Percentiles rank a stretch among this genome's conserved stretches.
These are phyloP conservation scores for Primulina huaijiensis DNA, from an alignment of 257 asterid species.

Conservation along the genomic window DNA sequence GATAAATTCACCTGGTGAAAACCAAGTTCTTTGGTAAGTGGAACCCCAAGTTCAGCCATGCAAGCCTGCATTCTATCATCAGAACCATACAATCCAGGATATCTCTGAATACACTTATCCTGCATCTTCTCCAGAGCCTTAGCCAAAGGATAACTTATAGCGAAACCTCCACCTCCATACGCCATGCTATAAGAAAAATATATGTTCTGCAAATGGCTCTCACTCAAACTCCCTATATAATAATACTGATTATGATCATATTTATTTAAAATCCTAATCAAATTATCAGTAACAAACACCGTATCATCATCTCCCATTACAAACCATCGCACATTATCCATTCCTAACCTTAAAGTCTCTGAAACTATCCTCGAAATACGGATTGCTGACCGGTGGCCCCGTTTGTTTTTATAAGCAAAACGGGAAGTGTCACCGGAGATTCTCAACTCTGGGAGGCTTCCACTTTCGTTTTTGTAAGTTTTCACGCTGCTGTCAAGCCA, in stretches of 20 bases:
- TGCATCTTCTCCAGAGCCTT: conserved; percentile 61
- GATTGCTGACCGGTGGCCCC: conserved; percentile 61
- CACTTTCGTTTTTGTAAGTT: conserved; percentile 29
- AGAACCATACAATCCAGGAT: conserved; percentile 67
- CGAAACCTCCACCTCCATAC: conserved; percentile 75
- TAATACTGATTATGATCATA: conserved; percentile 62
- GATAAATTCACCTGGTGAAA: conserved; percentile 59
- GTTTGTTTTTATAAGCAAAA: conserved; percentile 46
- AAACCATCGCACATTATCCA: conserved; percentile 60
- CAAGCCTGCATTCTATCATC: conserved; percentile 77
- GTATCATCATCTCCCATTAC: conserved; percentile 81
- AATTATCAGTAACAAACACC: conserved; percentile 55
- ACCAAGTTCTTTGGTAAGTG: conserved; percentile 70
- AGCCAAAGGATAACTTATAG: conserved; percentile 65
- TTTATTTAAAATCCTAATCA: conserved; percentile 48
- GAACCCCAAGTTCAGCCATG: conserved; percentile 80
- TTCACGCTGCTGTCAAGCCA: conserved; percentile 49
- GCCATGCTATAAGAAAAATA: conserved; percentile 70
- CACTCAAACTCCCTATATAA: conserved; percentile 62
- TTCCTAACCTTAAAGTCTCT: conserved; percentile 48
- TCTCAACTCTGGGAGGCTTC: conserved; percentile 43
- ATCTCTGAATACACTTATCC: conserved; percentile 59
- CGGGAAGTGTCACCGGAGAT: conserved; percentile 48
- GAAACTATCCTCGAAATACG: conserved; percentile 62
- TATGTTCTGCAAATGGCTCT: conserved; percentile 68